Evolutionary conservation across 345 rosid genomes (phyloP), one percentile per base, ranked within the genome.

Genomic region (Boechera stricta): DNA sequence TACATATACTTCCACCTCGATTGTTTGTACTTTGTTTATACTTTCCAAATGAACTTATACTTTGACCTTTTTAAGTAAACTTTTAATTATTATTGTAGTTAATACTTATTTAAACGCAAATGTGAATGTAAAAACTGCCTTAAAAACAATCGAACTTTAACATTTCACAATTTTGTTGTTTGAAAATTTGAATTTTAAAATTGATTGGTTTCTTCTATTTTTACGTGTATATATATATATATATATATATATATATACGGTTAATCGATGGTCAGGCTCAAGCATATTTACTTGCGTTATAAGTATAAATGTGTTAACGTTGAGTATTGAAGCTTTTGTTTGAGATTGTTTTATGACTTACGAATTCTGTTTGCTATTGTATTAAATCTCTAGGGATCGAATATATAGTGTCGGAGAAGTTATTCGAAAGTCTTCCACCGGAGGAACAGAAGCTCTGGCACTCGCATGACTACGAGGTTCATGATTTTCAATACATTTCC

Each of bases 381-480:
- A 15, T 47, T 7, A 6, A 7, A 71, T 55, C 11, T 77, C 0
- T 52, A 90, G 98, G 98, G 60, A 85, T 89, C 72, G 92, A 91
- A 67, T 89, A 89, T 67, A 80, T 93, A 57, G 86, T 89, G 36
- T 88, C 97, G 0, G 91, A 93, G 59, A 68, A 66, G 68, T 72
- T 85, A 72, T 93, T 86, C 60, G 93, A 89, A 67, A 80, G 65
- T 36, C 80, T 93, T 67, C 81, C 93, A 3, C 78, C 78, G 0
- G 90, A 91, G 21, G 95, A 91, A 62, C 93, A 93, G 73, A 91
- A 89, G 79, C 90, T 91, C 7, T 93, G 98, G 97, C 97, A 91
- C 58, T 93, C 97, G 8, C 95, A 93, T 79, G 93, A 91, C 64
- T 89, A 91, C 15, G 95, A 91, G 94, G 93, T 90, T 13, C 62